Conservation (phyloP, 2,329 filamentous ascomycete genomes). For the Cadophora gregata region DNA sequence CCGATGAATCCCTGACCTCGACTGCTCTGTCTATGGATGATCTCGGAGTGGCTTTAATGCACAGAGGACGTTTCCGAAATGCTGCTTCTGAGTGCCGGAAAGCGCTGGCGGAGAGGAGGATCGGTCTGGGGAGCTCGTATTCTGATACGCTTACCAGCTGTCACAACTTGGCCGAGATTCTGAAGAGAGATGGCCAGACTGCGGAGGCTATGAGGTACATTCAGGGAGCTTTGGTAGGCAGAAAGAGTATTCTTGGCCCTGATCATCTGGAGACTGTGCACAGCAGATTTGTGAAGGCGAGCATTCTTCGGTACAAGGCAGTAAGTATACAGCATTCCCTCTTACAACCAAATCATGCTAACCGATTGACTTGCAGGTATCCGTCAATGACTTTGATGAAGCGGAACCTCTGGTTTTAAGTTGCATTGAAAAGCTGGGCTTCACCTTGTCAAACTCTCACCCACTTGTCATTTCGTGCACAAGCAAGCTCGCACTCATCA, state of each 20-base stretch:
- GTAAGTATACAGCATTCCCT: conserved; percentile 12
- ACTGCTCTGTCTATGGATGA: conserved; percentile 30
- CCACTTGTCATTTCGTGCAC: conserved; percentile 35
- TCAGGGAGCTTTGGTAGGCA: conserved; percentile 33
- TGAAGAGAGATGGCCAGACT: conserved; percentile 33
- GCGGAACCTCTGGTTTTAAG: conserved; percentile 33
- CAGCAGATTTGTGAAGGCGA: conserved; percentile 36
- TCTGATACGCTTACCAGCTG: conserved; percentile 36
- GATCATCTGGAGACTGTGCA: conserved; percentile 38
- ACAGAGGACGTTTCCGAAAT: conserved; percentile 33
- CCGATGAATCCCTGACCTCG: conserved; percentile 22
- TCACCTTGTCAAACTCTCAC: conserved; percentile 32
- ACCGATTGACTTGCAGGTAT: neutral
- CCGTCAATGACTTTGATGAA: conserved; percentile 33
- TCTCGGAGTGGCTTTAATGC: conserved; percentile 31
- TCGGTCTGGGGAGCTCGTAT: conserved; percentile 33
- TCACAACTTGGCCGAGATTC: conserved; percentile 34
- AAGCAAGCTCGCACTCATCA: conserved; percentile 36
- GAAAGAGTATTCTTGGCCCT: conserved; percentile 31
- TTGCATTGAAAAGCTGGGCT: conserved; percentile 30
- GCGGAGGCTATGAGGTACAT: conserved; percentile 35
- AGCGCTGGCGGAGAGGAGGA: conserved; percentile 32
- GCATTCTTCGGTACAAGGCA: conserved; percentile 33
- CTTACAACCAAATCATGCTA: neutral
- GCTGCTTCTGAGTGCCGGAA: conserved; percentile 33